Evolutionary conservation across 2,329 filamentous ascomycete genomes (phyloP), one percentile per base, ranked within the genome.

Genomic region (Ceratocystis ficicola): DNA sequence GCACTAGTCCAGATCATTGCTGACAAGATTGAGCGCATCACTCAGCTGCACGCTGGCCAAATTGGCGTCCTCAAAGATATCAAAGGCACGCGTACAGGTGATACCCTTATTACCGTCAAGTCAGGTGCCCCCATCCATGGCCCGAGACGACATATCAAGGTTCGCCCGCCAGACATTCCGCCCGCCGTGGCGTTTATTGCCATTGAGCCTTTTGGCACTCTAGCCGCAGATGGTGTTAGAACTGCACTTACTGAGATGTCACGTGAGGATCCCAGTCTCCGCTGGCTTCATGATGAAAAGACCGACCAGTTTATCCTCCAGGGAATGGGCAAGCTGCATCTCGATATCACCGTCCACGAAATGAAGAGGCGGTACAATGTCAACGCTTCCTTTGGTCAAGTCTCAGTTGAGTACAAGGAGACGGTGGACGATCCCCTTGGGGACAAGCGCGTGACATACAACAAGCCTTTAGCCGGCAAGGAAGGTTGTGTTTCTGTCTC

Each of bases 101-200:
- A 99, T 72, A 99, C 94, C 0, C 76, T 99, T 17, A 83, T 97
- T 44, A 85, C 87, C 1, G 90, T 90, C 70, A 79, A 83, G 28
- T 83, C 75, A 7, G 76, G 77, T 72, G 82, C 82, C 5, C 81
- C 83, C 0, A 86, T 90, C 1, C 84, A 88, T 20, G 81, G 85
- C 17, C 81, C 84, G 0, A 77, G 96, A 62, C 85, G 86, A 62
- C 86, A 82, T 17, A 77, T 97, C 17, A 91, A 96, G 72, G 83
- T 99, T 44, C 85, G 90, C 17, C 90, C 94, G 0, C 94, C 95
- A 32, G 83, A 89, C 67, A 89, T 96, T 0, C 93, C 94, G 0
- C 91, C 94, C 0, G 91, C 94, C 0, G 94, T 99, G 0, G 96
- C 96, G 72, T 99, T 97, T 74, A 87, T 95, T n/a, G 90, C 92